Evolutionary conservation across 345 rosid genomes (phyloP).

Genomic region (Garcia nutans): DNA sequence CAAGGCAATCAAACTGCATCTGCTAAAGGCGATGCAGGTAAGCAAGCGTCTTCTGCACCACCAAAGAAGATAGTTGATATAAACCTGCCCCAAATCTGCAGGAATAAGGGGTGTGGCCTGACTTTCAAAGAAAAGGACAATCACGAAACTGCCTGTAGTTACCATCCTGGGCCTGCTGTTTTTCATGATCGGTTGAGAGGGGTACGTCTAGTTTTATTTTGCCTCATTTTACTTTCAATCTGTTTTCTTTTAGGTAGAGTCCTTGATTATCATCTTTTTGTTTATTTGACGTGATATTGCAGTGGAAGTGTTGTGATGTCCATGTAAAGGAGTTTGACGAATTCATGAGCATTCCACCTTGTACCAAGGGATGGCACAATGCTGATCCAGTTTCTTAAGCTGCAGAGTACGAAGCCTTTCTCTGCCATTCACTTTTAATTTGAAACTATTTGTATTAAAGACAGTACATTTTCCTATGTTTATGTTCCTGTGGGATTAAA

Average conservation of each 20-base stretch:
- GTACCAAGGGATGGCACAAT: conserved; percentile 90
- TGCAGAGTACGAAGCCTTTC: background rate
- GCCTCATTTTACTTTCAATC: background rate
- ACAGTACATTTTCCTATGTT: background rate
- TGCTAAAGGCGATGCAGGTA: conserved; percentile 35
- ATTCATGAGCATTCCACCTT: conserved; percentile 87
- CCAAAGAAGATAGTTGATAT: conserved; percentile 56
- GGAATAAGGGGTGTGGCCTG: conserved; percentile 77
- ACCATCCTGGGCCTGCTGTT: conserved; percentile 94
- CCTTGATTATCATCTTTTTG: background rate
- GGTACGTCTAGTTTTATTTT: conserved; percentile 27
- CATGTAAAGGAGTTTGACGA: conserved; percentile 94
- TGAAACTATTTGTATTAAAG: background rate
- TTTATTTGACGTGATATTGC: conserved; percentile 20
- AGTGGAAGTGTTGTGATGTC: conserved; percentile 96
- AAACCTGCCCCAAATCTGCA: conserved; percentile 75
- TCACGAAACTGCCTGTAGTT: conserved; percentile 72
- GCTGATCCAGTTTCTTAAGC: conserved; percentile 24
- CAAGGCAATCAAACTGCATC: conserved; percentile 42
- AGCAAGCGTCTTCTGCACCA: conserved; percentile 31
- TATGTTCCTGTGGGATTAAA: conserved; percentile 4
- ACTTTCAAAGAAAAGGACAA: conserved; percentile 85
- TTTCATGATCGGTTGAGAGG: conserved; percentile 89
- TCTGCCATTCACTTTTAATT: background rate
- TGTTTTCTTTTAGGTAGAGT: background rate